phyloP scores from a whole-genome alignment of 208 protist species.

The Acanthamoeba triangularis region DNA sequence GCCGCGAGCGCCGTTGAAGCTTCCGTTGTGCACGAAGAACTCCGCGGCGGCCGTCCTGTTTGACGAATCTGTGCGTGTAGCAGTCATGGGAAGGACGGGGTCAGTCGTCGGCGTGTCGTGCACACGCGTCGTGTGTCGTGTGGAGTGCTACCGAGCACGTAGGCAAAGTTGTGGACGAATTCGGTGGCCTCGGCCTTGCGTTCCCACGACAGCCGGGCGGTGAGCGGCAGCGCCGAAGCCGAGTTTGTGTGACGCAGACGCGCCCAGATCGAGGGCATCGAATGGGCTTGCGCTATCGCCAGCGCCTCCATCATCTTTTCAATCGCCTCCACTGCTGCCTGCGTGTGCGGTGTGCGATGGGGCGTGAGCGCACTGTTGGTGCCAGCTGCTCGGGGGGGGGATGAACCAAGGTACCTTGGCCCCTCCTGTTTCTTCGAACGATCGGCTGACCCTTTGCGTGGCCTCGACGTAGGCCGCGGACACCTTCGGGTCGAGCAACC shows the following conservation, averaged over 20 bases:
- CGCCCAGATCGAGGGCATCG: neutral
- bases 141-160: neutral
- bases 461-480: neutral
- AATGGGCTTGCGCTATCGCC: neutral
- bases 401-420: neutral
- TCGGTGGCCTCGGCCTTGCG: slow-evolving; percentile 18
- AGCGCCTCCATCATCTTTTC: slow-evolving; percentile 36
- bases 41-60: neutral
- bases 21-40: neutral
- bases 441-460: neutral
- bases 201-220: neutral
- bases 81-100: neutral
- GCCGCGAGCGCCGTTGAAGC: neutral
- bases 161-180: slow-evolving; percentile 25
- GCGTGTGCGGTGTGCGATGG: neutral
- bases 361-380: too few species aligned
- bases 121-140: neutral
- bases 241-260: neutral
- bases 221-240: neutral
- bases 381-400: neutral
- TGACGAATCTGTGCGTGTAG: neutral
- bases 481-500: neutral
- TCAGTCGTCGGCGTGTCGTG: neutral
- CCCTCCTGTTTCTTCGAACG: neutral
- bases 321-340: neutral